Evolutionary conservation across 257 asterid genomes (phyloP), one percentile per base, ranked within the genome.

Genomic region (Gentiana macrophylla): DNA sequence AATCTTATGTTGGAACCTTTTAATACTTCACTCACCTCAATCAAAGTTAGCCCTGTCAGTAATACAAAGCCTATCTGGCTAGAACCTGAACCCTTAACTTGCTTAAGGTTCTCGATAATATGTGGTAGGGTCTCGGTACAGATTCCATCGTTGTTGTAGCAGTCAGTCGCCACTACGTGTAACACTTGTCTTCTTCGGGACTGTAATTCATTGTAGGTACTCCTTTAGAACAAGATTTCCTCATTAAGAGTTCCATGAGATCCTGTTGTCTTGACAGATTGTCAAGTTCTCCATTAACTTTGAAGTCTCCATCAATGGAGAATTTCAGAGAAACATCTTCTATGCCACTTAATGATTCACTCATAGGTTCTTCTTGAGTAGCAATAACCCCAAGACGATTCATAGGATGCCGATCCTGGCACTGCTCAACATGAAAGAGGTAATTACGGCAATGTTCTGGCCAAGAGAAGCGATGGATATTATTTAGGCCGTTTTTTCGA

Each of bases 381-480:
- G 84, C 76, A 67, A 76, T 71, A 62, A 78, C 74, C 52, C 72
- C 70, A 36, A 74, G 79, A 67, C 58, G 77, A 56, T 67, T 76
- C 54, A 57, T 70, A 13, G 86, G 80, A 61, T 78, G 79, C 73
- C 65, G 38, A 12, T 64, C 60, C 64, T 75, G 77, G 76, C 83
- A 77, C 44, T 65, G 79, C 74, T 76, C 81, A 46, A 81, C 38
- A 50, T 78, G 75, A 53, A 79, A 67, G 37, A 83, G 82, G 79
- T 83, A 83, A 71, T 63, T 80, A 37, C 62, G 78, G 65, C 89
- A 83, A 67, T 80, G 93, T 72, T 83, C 89, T 44, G 80, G 80
- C 94, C 94, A 80, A 53, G 89, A 80, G 75, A 80, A 84, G 50
- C 49, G 67, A 55, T 80, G 89, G 71, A 84, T 80, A 46, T 80